These are phyloP conservation scores for Diaporthe sp. DNA, from an alignment of 2,329 filamentous ascomycete species.

Conservation along the genomic window DNA sequence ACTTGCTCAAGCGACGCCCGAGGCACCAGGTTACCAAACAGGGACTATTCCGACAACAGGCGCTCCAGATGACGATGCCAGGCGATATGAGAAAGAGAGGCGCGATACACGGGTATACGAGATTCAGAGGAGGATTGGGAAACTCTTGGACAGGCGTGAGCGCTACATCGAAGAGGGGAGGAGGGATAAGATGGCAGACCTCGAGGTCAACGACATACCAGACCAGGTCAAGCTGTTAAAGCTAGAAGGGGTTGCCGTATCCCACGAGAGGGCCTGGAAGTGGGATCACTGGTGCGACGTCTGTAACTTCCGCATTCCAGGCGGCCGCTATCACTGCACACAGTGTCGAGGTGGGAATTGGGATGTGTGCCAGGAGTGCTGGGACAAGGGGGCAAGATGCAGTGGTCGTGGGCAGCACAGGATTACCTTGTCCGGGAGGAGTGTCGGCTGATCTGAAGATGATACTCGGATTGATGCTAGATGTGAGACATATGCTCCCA, in stretches of 20 bases:
- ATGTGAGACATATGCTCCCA: background rate
- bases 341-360: conserved; percentile 14
- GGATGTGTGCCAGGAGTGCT: conserved; percentile 14
- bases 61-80: background rate
- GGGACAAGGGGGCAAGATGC: conserved; percentile 13
- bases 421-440: background rate
- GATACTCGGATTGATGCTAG: background rate
- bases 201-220: conserved; percentile 5
- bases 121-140: background rate
- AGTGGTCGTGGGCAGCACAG: conserved; percentile 8
- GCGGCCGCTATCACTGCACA: conserved; percentile 3
- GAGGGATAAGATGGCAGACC: background rate
- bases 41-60: background rate
- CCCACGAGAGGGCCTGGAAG: conserved; percentile 6
- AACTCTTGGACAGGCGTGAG: conserved; percentile 12
- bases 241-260: background rate
- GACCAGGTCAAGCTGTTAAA: conserved; percentile 17
- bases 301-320: conserved; percentile 11
- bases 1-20: background rate
- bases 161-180: conserved; percentile 16
- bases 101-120: background rate
- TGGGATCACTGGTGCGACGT: conserved; percentile 4
- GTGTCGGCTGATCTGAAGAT: background rate
- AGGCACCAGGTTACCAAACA: background rate
- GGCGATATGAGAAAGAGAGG: background rate